Percentiles rank a stretch among this genome's conserved stretches.
phyloP scores from a whole-genome alignment of 164 flowering plant genomes.

The Stephania japonica region DNA sequence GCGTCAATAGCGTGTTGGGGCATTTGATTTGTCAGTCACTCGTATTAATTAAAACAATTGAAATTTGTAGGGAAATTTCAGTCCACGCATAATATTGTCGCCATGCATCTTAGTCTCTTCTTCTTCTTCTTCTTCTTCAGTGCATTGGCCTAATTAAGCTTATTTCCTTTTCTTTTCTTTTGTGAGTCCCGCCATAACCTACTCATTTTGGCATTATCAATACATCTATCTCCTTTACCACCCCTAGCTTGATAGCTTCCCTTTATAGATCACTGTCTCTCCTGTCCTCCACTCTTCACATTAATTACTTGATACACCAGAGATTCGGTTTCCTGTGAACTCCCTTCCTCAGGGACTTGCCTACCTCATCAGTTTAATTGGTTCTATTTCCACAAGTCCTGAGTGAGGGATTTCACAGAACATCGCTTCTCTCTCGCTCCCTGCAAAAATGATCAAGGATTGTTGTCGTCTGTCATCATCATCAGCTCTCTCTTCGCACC shows the following conservation, averaged over 20 bases:
- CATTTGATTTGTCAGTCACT: not conserved
- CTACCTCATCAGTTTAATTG: too few relatives aligned
- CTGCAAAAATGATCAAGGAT: too few relatives aligned
- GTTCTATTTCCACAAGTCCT: not conserved
- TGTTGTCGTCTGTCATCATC: too few relatives aligned
- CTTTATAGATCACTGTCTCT: not conserved
- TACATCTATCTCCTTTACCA: not conserved
- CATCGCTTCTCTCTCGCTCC: not conserved
- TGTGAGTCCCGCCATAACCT: not conserved
- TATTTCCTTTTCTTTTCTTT: not conserved
- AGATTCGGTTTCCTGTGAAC: conserved; percentile 3
- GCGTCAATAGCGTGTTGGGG: not conserved
- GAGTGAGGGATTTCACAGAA: not conserved
- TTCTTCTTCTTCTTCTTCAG: too few relatives aligned
- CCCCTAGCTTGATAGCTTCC: too few relatives aligned
- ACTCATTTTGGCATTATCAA: not conserved
- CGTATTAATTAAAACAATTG: not conserved
- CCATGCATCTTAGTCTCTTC: too few relatives aligned
- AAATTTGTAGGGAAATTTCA: not conserved
- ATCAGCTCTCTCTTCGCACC: not conserved
- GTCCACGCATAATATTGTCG: not conserved
- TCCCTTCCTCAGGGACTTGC: not conserved
- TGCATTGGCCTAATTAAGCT: not conserved
- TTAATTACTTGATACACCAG: not conserved
- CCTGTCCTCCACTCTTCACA: not conserved